Evolutionary conservation across 768 basidiomycete species (phyloP), one percentile per base, ranked within the genome.

Genomic region (Baorangia bicolor): DNA sequence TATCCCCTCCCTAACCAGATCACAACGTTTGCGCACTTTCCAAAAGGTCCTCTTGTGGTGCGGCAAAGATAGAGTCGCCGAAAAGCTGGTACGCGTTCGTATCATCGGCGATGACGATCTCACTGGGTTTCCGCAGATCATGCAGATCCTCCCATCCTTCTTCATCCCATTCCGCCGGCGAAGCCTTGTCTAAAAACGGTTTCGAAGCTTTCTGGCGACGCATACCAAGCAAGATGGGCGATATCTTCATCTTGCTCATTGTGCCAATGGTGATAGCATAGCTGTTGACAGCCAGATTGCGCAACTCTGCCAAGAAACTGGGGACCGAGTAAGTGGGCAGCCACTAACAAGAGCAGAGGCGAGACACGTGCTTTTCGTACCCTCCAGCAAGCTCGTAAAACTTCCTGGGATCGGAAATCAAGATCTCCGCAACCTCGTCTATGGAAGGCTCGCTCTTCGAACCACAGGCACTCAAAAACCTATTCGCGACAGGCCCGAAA

Each of bases 31-130:
- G 7, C 66, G 51, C 59, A 91, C 87, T 81, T 83, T 98, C 96
- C 12, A 98, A 77, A 9, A 92, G 77, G 62, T 96, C 93, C 68
- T 98, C 95, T 70, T 96, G 91, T 0, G 92, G 90, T 10, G 89
- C 91, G 3, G 81, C 82, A 65, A 87, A 91, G 16, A 96, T 75
- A 2, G 80, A 79, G 42, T 86, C 85, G 5, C 87, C 85, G 66
- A 97, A 97, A 13, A 87, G 76, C 58, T 91, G 87, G 63, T 87
- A 84, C 5, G 86, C 76, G 47, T 90, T 88, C 11, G 86, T 86
- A 66, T 97, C 93, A 68, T 99, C 95, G 4, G 90, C 89, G 44
- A 97, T 81, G 27, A 92, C 82, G 9, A 94, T 84, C 63, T 90
- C 81, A 42, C 77, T 77, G 0, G 92, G 83, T 58, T 75, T 76